These are phyloP conservation scores for Cyberlindnera galapagoensis DNA, from an alignment of 805 yeast species.

Conservation along the genomic window DNA sequence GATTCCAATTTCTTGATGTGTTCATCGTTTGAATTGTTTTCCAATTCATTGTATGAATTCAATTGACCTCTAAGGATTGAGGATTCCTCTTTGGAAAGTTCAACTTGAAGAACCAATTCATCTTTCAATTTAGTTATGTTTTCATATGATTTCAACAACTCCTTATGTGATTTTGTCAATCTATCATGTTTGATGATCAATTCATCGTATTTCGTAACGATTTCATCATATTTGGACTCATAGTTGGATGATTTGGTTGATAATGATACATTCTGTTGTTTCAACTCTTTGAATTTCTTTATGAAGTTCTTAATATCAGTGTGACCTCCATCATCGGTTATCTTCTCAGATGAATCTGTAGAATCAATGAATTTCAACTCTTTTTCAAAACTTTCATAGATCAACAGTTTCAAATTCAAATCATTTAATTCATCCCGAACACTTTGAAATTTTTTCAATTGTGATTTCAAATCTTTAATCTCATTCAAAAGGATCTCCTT, in stretches of 20 bases:
- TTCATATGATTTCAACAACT: conserved; percentile 21
- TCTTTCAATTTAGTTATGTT: conserved; percentile 27
- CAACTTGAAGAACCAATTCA: conserved; percentile 46
- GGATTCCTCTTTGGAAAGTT: conserved; percentile 51
- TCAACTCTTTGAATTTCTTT: conserved; percentile 32
- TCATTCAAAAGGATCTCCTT: conserved; percentile 52
- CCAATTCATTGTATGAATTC: conserved; percentile 35
- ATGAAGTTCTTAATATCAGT: conserved; percentile 32
- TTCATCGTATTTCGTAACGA: conserved; percentile 25
- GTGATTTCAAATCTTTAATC: conserved; percentile 35
- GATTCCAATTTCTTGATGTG: conserved; percentile 22
- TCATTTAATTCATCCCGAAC: conserved; percentile 40
- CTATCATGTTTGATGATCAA: conserved; percentile 34
- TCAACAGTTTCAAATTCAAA: conserved; percentile 43
- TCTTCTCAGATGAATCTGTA: no score
- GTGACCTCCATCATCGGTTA: conserved; percentile 26
- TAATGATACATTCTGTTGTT: conserved; percentile 33
- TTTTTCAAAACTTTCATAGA: no score
- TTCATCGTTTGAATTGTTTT: conserved; percentile 15
- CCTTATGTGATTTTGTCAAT: conserved; percentile 22
- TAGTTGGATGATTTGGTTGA: conserved; percentile 26
- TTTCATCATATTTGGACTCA: conserved; percentile 26
- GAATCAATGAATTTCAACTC: no score
- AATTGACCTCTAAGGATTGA: conserved; percentile 51
- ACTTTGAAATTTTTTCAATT: conserved; percentile 32